Conservation (phyloP, 2,329 filamentous ascomycete genomes). For the Emergomyces africanus region DNA sequence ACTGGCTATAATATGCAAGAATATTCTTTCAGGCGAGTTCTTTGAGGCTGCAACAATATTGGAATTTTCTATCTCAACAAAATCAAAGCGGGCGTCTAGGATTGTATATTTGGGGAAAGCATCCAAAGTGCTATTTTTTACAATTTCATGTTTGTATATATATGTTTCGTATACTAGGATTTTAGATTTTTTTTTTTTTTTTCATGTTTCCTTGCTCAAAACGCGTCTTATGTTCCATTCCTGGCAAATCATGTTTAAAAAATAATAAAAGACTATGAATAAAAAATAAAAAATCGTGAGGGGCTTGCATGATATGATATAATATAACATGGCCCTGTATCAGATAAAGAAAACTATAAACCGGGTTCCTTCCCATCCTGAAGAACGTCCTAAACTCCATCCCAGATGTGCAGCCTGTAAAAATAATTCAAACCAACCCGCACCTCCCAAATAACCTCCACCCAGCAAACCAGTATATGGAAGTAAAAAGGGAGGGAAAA, state of each 20-base stretch:
- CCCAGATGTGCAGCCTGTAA: not conserved
- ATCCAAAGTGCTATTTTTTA: not conserved
- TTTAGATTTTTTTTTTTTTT: not conserved
- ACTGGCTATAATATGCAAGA: not conserved
- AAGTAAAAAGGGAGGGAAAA: conserved; percentile 4
- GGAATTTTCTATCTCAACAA: not conserved
- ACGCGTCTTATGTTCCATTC: not conserved
- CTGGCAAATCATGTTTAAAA: not conserved
- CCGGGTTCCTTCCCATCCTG: not conserved
- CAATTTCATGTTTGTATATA: not conserved
- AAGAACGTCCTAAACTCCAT: not conserved
- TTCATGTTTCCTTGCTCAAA: not conserved
- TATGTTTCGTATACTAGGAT: not conserved
- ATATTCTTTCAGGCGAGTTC: not conserved
- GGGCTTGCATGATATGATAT: not conserved
- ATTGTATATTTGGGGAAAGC: not conserved
- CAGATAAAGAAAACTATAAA: not conserved
- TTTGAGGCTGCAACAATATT: not conserved
- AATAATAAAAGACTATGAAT: not conserved
- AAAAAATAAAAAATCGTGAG: not conserved
- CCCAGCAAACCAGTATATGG: conserved; percentile 1
- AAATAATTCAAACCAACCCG: not conserved
- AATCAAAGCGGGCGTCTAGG: not conserved
- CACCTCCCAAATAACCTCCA: not conserved
- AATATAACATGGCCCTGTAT: not conserved